A percentile compares a stretch with the other conserved stretches of the same genome.
Evolutionary conservation across 2,329 filamentous ascomycete genomes (phyloP).

Genomic region (Simplicillium sp.): DNA sequence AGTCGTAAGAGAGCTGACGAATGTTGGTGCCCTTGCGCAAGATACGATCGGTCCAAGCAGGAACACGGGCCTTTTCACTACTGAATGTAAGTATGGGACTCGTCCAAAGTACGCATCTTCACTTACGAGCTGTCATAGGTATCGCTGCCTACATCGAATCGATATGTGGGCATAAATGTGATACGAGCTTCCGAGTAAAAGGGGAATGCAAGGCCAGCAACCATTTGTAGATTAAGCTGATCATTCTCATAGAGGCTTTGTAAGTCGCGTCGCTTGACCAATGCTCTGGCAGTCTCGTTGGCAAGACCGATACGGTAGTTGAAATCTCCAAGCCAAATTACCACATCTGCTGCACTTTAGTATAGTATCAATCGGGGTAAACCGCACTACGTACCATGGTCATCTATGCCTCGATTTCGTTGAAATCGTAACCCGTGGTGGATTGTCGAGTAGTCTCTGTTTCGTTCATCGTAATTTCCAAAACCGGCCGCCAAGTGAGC

Average conservation of each 20-base stretch:
- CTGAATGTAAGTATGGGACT: conserved; percentile 1
- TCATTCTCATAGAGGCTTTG: conserved; percentile 83
- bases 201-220: conserved; percentile 78
- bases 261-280: conserved; percentile 65
- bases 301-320: conserved; percentile 91
- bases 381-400: conserved; percentile 54
- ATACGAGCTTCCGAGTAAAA: conserved; percentile 89
- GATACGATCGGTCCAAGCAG: conserved; percentile 94
- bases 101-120: not conserved
- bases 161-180: conserved; percentile 88
- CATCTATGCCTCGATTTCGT: conserved; percentile 79
- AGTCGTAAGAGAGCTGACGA: conserved; percentile 73
- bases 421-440: conserved; percentile 83
- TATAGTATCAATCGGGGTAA: not conserved
- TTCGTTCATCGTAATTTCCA: conserved; percentile 91
- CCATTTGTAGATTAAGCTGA: conserved; percentile 94
- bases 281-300: conserved; percentile 65
- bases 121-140: conserved; percentile 82
- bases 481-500: conserved; percentile 95
- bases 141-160: conserved; percentile 83
- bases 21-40: conserved; percentile 78
- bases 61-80: conserved; percentile 82
- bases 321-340: conserved; percentile 96
- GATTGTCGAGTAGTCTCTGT: conserved; percentile 86
- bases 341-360: conserved; percentile 41